Conservation (phyloP, 768 basidiomycete genomes). For the Butyriboletus loyo region DNA sequence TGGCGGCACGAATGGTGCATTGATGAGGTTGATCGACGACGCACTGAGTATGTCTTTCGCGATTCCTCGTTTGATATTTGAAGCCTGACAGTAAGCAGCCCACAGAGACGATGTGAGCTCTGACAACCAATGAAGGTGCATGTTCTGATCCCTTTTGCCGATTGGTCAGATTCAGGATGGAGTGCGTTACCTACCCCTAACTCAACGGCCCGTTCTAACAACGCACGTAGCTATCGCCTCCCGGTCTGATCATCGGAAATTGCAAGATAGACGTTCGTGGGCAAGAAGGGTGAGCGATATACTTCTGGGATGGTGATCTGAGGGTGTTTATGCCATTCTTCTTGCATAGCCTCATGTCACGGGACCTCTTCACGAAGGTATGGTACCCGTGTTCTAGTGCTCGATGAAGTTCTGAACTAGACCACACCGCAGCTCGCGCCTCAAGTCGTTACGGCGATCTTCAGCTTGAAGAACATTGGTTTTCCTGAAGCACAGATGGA, state of each 20-base stretch:
- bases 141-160: constrained; percentile 36
- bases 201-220: not conserved
- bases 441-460: constrained; percentile 42
- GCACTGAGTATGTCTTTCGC: constrained; percentile 42
- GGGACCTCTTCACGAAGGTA: constrained; percentile 25
- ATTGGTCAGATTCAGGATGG: constrained; percentile 38
- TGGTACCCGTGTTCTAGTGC: not conserved
- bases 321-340: not conserved
- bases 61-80: not conserved
- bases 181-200: constrained; percentile 27
- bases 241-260: constrained; percentile 1
- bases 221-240: constrained; percentile 4
- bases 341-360: constrained; percentile 31
- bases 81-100: constrained; percentile 37
- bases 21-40: constrained; percentile 45
- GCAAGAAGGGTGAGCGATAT: constrained; percentile 21
- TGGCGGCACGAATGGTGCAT: constrained; percentile 22
- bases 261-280: constrained; percentile 6
- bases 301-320: not conserved
- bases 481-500: constrained; percentile 3
- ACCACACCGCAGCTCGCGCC: constrained; percentile 38
- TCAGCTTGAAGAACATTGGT: constrained; percentile 39
- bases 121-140: not conserved
- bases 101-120: constrained; percentile 28
- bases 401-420: constrained; percentile 15